A percentile compares a stretch with the other conserved stretches of the same genome.
Conservation (phyloP, 176 grass and related monocot species). For the Chloris gayana region DNA sequence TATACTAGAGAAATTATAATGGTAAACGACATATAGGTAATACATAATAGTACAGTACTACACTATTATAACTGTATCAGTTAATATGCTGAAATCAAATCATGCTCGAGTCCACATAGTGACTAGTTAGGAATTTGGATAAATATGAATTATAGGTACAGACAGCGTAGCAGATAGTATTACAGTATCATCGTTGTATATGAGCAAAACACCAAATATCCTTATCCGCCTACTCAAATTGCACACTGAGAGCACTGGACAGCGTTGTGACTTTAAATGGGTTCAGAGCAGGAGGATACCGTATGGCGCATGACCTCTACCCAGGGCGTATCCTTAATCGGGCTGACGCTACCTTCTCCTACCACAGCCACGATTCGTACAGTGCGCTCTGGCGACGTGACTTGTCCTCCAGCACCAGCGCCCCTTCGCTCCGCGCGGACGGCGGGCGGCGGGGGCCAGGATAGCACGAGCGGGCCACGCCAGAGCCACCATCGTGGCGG, state of each 20-base stretch:
- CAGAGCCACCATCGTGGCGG: background rate
- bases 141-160: background rate
- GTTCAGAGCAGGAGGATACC: conserved; percentile 43
- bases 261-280: background rate
- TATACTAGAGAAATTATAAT: background rate
- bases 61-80: background rate
- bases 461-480: conserved; percentile 16
- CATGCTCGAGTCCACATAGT: background rate
- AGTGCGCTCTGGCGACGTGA: background rate
- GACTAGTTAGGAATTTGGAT: background rate
- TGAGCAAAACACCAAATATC: background rate
- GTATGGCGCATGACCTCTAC: conserved; percentile 92
- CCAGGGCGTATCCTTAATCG: conserved; percentile 71
- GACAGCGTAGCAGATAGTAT: background rate
- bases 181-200: background rate
- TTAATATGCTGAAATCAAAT: background rate
- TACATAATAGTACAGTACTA: background rate
- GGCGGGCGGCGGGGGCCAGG: background rate
- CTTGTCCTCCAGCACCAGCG: background rate
- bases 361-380: conserved; percentile 65
- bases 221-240: background rate
- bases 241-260: background rate
- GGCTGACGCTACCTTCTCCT: conserved; percentile 70
- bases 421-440: background rate
- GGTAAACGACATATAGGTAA: background rate